Conservation (phyloP, 2,329 filamentous ascomycete genomes). For the Herpotrichia juniperi region DNA sequence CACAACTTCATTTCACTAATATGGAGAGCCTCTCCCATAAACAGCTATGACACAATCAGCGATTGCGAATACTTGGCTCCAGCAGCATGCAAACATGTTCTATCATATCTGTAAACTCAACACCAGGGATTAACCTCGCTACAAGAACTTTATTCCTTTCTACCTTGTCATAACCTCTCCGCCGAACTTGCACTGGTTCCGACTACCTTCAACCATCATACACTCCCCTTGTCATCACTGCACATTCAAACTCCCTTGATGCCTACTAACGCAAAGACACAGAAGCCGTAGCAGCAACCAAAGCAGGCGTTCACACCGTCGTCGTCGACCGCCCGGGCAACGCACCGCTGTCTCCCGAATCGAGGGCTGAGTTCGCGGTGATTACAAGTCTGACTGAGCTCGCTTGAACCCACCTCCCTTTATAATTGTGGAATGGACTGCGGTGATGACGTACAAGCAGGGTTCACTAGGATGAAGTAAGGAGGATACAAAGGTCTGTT, state of each 20-base stretch:
- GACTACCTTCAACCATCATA: too few relatives aligned
- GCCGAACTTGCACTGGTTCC: too few relatives aligned
- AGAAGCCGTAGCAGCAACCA: constrained; percentile 53
- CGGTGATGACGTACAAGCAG: background rate
- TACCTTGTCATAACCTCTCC: too few relatives aligned
- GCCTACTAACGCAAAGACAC: constrained; percentile 9
- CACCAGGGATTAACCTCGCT: too few relatives aligned
- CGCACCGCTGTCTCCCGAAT: constrained; percentile 56
- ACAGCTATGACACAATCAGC: constrained; percentile 1
- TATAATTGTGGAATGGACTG: background rate
- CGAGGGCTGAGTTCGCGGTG: constrained; percentile 26
- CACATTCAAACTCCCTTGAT: background rate
- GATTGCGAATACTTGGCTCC: background rate
- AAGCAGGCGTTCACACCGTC: constrained; percentile 50
- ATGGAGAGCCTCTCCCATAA: constrained; percentile 10
- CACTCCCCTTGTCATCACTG: background rate
- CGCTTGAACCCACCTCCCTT: constrained; percentile 4
- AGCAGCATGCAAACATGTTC: too few relatives aligned
- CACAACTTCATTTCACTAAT: constrained; percentile 19
- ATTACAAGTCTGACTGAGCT: constrained; percentile 47
- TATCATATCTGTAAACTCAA: too few relatives aligned
- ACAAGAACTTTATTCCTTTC: too few relatives aligned
- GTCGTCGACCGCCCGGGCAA: constrained; percentile 71
- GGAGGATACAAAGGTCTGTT: background rate
- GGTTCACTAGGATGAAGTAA: background rate